Conservation (phyloP, 2,329 filamentous ascomycete genomes). For the Alternaria consortialis region DNA sequence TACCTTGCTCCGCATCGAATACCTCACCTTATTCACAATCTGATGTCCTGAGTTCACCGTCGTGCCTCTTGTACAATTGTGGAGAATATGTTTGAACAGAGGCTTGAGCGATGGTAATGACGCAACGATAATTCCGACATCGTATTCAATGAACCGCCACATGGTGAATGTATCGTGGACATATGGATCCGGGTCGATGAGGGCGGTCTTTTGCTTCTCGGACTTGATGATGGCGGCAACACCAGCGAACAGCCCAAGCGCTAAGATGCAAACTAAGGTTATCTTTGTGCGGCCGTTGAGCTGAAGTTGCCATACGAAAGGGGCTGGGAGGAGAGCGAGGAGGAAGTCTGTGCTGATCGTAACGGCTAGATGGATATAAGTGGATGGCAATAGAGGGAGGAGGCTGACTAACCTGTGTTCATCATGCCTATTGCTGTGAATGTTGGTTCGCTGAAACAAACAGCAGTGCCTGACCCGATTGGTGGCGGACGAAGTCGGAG, state of each 20-base stretch:
- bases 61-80: background rate
- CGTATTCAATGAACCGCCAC: constrained; percentile 59
- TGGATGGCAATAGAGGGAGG: background rate
- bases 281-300: constrained; percentile 2
- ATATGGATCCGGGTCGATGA: constrained; percentile 7
- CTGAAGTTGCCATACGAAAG: background rate
- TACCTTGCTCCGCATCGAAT: background rate
- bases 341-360: constrained; percentile 6
- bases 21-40: background rate
- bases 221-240: constrained; percentile 2
- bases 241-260: background rate
- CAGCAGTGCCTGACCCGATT: constrained; percentile 44
- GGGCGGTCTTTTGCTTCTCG: background rate
- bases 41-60: background rate
- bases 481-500: constrained; percentile 42
- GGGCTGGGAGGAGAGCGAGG: background rate
- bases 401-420: constrained; percentile 51
- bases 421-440: constrained; percentile 58
- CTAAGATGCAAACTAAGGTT: background rate
- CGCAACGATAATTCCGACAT: constrained; percentile 56
- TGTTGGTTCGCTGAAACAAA: constrained; percentile 54
- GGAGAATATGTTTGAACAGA: constrained; percentile 30
- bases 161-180: constrained; percentile 54
- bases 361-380: background rate
- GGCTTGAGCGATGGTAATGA: constrained; percentile 55